Conservation (phyloP, 176 grass and related monocot species). For the Aegilops umbellulata region DNA sequence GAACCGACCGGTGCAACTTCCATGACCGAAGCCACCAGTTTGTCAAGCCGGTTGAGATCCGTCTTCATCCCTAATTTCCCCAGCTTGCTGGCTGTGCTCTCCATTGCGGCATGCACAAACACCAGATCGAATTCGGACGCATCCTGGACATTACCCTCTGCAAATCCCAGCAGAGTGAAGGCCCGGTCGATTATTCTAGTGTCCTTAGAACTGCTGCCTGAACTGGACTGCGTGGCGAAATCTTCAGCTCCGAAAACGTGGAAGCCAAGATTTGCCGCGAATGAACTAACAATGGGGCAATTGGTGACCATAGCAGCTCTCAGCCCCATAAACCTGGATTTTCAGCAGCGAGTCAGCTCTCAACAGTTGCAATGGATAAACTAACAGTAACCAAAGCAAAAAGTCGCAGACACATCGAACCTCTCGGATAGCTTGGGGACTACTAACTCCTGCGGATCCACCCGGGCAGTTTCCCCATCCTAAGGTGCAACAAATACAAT, state of each 20-base stretch:
- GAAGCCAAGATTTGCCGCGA: conserved; percentile 56
- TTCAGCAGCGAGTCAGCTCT: conserved; percentile 13
- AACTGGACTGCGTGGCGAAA: conserved; percentile 10
- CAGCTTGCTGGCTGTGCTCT: conserved; percentile 50
- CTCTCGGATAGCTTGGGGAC: conserved; percentile 72
- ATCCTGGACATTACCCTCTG: conserved; percentile 52
- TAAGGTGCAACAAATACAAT: conserved; percentile 19
- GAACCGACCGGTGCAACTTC: conserved; percentile 49
- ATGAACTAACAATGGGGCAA: conserved; percentile 45
- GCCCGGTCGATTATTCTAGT: conserved; percentile 29
- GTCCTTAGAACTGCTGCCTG: conserved; percentile 7
- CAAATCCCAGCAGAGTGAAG: conserved; percentile 58
- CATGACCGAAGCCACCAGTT: conserved; percentile 60
- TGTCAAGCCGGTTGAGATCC: conserved; percentile 59
- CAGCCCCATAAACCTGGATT: conserved; percentile 80
- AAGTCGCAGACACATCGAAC: conserved; percentile 25
- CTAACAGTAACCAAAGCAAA: not conserved
- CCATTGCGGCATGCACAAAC: conserved; percentile 61
- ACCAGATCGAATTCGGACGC: conserved; percentile 73
- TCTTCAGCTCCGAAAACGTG: conserved; percentile 47
- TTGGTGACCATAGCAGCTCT: conserved; percentile 72
- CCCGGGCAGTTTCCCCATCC: conserved; percentile 34
- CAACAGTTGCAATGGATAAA: not conserved
- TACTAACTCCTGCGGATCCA: conserved; percentile 37
- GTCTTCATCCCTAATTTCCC: conserved; percentile 47